These are phyloP conservation scores for Phytophthora sp. DNA, from an alignment of 352 stramenopile species.

Conservation along the genomic window DNA sequence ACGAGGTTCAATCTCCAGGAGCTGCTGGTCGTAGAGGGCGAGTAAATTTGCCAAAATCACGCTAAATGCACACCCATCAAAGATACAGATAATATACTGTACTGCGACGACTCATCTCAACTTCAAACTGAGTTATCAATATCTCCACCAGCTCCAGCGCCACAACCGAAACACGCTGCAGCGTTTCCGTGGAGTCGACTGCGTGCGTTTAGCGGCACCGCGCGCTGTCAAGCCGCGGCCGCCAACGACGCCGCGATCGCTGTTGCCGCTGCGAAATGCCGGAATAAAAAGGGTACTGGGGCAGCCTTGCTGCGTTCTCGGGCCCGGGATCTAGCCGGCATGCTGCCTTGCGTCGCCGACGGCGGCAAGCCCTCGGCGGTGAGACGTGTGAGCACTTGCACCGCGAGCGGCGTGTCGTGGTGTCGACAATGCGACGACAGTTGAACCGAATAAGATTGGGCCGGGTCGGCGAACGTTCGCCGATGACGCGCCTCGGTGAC, in stretches of 20 bases:
- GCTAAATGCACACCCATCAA: background rate
- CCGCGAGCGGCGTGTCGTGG: background rate
- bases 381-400: constrained; percentile 9
- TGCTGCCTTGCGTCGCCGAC: no score
- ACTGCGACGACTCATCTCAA: background rate
- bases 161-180: background rate
- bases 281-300: constrained; percentile 30
- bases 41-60: constrained; percentile 8
- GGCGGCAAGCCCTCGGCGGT: constrained; percentile 1
- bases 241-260: constrained; percentile 11
- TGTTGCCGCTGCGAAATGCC: no score
- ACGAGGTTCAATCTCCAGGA: constrained; percentile 77
- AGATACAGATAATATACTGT: no score
- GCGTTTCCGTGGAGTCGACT: background rate
- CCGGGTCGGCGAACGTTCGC: background rate
- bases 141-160: background rate
- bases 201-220: background rate
- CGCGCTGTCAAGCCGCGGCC: background rate
- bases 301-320: background rate
- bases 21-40: constrained; percentile 47
- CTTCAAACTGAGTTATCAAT: background rate
- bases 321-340: background rate
- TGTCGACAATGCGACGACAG: constrained; percentile 10
- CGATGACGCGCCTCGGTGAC: background rate
- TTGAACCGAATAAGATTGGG: constrained; percentile 28